Conservation (phyloP, 73 alveolate species). For the Paramecium caudatum region DNA sequence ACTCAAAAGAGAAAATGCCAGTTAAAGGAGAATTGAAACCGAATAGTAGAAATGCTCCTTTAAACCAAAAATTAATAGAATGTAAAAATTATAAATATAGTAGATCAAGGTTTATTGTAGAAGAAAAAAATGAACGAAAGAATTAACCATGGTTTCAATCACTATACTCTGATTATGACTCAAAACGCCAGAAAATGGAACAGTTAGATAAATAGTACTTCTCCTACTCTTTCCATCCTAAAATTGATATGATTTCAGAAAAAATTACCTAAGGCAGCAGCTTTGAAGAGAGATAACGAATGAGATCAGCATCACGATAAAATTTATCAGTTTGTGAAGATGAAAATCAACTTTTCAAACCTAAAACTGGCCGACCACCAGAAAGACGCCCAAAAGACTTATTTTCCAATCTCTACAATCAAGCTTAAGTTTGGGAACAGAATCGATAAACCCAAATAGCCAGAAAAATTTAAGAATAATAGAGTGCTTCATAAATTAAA, state of each 20-base stretch:
- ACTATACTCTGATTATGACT: constrained; percentile 36
- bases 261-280: constrained; percentile 57
- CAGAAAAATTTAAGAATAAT: background rate
- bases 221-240: constrained; percentile 50
- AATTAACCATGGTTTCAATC: constrained; percentile 21
- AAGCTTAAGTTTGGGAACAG: background rate
- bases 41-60: constrained; percentile 17
- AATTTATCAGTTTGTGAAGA: constrained; percentile 38
- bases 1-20: constrained; percentile 31
- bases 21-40: background rate
- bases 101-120: constrained; percentile 48
- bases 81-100: background rate
- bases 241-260: constrained; percentile 38
- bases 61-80: constrained; percentile 17
- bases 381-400: constrained; percentile 26
- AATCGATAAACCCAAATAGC: background rate
- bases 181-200: background rate
- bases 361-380: constrained; percentile 62
- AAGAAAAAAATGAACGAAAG: background rate
- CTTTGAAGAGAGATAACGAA: constrained; percentile 57
- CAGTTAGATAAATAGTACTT: background rate
- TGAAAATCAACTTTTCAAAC: constrained; percentile 48
- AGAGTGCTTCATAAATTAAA: background rate
- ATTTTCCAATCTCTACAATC: constrained; percentile 14
- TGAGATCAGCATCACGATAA: background rate